Evolutionary conservation across 179 eudicot genomes (phyloP), one percentile per base, ranked within the genome.

Genomic region (Carnegiea gigantea): DNA sequence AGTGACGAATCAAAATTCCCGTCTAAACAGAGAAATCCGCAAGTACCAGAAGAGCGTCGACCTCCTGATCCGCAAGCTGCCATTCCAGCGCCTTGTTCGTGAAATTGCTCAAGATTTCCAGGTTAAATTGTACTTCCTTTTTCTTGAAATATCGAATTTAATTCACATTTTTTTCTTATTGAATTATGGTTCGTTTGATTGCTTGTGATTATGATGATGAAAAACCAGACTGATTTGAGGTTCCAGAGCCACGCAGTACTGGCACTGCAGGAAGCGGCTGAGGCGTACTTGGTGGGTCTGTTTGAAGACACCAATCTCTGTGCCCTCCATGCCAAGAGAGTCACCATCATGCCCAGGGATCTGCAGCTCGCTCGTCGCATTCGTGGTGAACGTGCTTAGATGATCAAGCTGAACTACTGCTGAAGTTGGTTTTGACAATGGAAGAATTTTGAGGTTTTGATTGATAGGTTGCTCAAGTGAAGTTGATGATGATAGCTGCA

Each of bases 1-100:
- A 70, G 33, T 7, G 4, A 18, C 1, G 12, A 26, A 67, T 70
- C 46, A 1, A 70, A 65, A 11, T 10, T 24, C 24, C 2, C 20
- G 2, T 33, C 11, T 7, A 36, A 30, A 30, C 73, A 70, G 73
- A 70, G 73, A 70, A 18, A 70, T 70, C 46, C 73, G 73, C 9
- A 70, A 70, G 23, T 70, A 70, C 73, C 73, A 70, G 46, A 70
- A 70, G 73, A 70, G 73, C 46, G 33, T 43, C 9, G 73, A 70
- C 4, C 73, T 70, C 17, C 73, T 70, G 44, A 70, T 70, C 46
- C 73, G 73, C 46, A 70, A 70, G 14, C 46, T 70, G 5, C 73
- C 73, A 30, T 70, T 70, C 23, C 73, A 70, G 73, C 73, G 73
- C 23, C 73, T 70, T 17, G 73, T 70, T 36, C 73, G 73, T 70